Evolutionary conservation across 208 protist species (phyloP).

Genomic region (Balamuthia mandrillaris): DNA sequence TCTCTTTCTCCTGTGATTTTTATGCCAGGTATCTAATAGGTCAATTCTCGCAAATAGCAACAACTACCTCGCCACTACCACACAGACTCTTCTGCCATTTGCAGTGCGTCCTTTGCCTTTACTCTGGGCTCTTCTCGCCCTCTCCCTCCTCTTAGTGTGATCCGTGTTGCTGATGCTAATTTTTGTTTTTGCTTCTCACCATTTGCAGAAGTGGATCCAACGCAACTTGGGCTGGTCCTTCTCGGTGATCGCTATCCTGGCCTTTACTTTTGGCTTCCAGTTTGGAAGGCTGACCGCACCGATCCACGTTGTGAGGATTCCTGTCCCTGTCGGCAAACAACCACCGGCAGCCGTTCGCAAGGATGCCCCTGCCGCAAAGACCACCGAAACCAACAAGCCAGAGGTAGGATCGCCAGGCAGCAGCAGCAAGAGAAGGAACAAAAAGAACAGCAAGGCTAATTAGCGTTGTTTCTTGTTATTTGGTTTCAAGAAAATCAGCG

Average conservation of each 20-base stretch:
- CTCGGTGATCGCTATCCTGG: background rate
- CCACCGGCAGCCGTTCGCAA: no score
- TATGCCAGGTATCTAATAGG: background rate
- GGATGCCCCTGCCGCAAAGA: no score
- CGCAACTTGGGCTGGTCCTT: background rate
- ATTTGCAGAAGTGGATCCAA: background rate
- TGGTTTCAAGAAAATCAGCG: no score
- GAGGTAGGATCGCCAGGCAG: no score
- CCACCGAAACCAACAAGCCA: no score
- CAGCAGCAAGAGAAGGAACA: no score
- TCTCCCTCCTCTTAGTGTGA: background rate
- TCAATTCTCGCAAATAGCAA: background rate
- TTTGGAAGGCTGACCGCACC: background rate
- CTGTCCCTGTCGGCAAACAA: no score
- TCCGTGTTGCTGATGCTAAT: background rate
- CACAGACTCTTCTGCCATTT: background rate
- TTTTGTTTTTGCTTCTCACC: background rate
- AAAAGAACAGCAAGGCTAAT: no score
- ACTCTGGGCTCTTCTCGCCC: background rate
- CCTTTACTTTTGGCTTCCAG: background rate
- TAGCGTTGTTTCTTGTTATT: no score
- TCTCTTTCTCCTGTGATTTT: background rate
- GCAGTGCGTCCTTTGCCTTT: background rate
- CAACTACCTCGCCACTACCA: background rate
- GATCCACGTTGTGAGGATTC: no score